Base-by-base conservation (phyloP, 768 basidiomycete species). In the Infundibulicybe gibba region DNA sequence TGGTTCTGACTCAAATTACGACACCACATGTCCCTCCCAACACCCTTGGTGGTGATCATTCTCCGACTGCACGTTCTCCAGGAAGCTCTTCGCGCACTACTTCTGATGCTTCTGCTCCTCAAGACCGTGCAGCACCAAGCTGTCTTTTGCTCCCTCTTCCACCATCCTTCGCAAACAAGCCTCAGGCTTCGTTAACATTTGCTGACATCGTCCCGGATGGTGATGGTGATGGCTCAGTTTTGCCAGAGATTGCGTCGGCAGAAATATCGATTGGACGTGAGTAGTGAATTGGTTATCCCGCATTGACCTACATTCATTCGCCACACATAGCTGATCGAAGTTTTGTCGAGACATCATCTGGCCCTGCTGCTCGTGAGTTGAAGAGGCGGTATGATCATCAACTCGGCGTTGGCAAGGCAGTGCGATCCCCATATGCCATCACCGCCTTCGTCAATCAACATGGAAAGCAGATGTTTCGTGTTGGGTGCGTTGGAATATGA, bases 401-500 rank as follows among this genome's bases (percentile, higher is more conserved):
- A 37, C 62, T 81, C 32, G 84, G 87, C 11, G 85, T 91, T 25
- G 76, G 79, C 13, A 74, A 76, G 56, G 72, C 80, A 49, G 71
- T 82, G 10, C 80, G 85, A 25, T 90, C 88, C 11, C 89, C 90
- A 2, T 92, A 84, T 59, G 81, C 81, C 33, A 87, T 90, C 55
- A 90, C 88, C n/a, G 83, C 83, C 6, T 83, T 87, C 56, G 76
- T 86, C 41, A 90, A 88, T 59, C 87, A 90, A 59, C 81, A 87
- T 64, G 90, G 90, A 44, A 82, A 81, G 56, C 74, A 77, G 60
- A 80, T 87, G 74, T 90, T 73, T 66, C 84, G 90, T 41, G 76
- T 93, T 39, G 82, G 87, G 88, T 90, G 50, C 63, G 83, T 76
- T 25, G 34, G 31, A 35, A 35, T 34, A 38, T 10, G 42, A 12